Evolutionary conservation across 805 yeast genomes (phyloP), one percentile per base, ranked within the genome.

Genomic region (Maudiozyma barnettii): DNA sequence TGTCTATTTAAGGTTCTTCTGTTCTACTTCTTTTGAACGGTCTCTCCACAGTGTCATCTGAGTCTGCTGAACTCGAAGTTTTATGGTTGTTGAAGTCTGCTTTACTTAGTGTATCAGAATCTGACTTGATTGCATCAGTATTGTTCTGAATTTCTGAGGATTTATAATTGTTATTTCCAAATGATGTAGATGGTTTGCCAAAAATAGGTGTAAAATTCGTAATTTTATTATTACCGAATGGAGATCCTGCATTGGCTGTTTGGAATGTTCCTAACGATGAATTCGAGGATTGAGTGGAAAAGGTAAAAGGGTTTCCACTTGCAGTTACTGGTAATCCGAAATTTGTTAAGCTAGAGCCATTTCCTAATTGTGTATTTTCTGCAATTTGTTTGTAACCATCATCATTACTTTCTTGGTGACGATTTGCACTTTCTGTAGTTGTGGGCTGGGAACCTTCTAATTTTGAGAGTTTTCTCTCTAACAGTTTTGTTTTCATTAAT

Each of bases 381-480:
- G 3, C 8, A 26, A 9, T 26, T 6, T 26, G 30, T 26, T 26
- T 9, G 10, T 26, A 9, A 12, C 7, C 10, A 9, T 26, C 30
- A 9, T 12, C 30, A 9, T 26, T 26, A 26, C 2, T 26, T 6
- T 6, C 30, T 26, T 26, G 30, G 8, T 4, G 12, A 9, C 30
- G 30, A 26, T 3, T 26, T 26, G 30, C 12, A 6, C 30, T 26
- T 26, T 26, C 30, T 4, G 30, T 26, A 12, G 30, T 26, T 4
- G 10, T 26, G 30, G 8, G 8, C 30, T 26, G 30, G 8, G 30
- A 26, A 7, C 55, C 45, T 48, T 60, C 66, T n/a, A 63, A 46
- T 47, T 65, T 63, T 3, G 59, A 47, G 8, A 63, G 51, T 49
- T 59, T 63, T 49, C 60, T 61, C 45, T 52, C 62, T 31, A 53